Percentiles rank a stretch among this genome's conserved stretches.
Evolutionary conservation across 345 rosid genomes (phyloP).

Genomic region (Populus simonii): DNA sequence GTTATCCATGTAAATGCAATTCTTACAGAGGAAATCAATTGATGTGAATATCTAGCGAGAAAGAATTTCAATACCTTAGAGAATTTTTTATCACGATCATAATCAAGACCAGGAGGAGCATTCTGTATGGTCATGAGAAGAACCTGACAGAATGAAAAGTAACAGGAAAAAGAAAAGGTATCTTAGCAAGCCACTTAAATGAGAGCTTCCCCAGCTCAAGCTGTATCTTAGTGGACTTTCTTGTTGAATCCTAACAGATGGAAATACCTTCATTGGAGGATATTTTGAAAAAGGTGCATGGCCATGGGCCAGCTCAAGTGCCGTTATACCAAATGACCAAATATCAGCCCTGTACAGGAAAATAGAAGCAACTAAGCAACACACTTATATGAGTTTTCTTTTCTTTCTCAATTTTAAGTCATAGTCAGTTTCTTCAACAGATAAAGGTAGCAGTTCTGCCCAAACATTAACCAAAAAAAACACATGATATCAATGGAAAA

Average conservation of each 20-base stretch:
- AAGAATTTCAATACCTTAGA: slow-evolving; percentile 92
- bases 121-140: slow-evolving; percentile 97
- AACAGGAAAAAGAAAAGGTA: not conserved
- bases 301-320: slow-evolving; percentile 97
- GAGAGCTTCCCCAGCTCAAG: not conserved
- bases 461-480: not conserved
- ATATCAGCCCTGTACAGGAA: slow-evolving; percentile 83
- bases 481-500: not conserved
- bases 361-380: slow-evolving; percentile 20
- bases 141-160: slow-evolving; percentile 46
- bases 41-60: slow-evolving; percentile 38
- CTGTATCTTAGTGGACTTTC: not conserved
- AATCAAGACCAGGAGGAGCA: slow-evolving; percentile 98
- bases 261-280: slow-evolving; percentile 96
- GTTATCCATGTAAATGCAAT: not conserved
- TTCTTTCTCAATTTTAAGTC: not conserved
- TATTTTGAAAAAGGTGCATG: slow-evolving; percentile 98
- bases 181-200: not conserved
- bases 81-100: slow-evolving; percentile 95
- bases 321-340: slow-evolving; percentile 98
- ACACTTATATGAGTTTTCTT: slow-evolving; percentile 12
- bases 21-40: not conserved
- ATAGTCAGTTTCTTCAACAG: not conserved
- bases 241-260: not conserved
- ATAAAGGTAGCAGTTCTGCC: not conserved